phyloP scores from a whole-genome alignment of 2,329 filamentous ascomycete genomes.

The Cladosporium sp. region DNA sequence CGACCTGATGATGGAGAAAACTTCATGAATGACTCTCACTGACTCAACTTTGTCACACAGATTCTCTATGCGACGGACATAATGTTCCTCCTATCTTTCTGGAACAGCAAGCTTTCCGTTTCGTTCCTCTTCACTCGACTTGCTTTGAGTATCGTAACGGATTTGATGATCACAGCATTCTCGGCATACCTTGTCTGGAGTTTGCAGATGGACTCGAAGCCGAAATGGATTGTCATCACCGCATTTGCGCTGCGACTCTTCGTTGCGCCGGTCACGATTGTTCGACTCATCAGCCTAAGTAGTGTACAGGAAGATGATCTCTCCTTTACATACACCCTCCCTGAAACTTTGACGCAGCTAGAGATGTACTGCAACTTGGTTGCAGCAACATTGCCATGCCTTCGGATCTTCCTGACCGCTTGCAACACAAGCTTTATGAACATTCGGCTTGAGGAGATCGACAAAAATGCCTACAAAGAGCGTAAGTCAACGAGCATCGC shows the following conservation, averaged over 20 bases:
- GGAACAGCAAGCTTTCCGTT: slow-evolving; percentile 23
- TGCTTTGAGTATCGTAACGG: slow-evolving; percentile 18
- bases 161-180: slow-evolving; percentile 8
- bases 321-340: slow-evolving; percentile 18
- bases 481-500: background rate
- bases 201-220: slow-evolving; percentile 22
- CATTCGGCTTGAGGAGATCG: slow-evolving; percentile 14
- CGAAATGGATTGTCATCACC: slow-evolving; percentile 22
- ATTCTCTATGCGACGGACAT: slow-evolving; percentile 22
- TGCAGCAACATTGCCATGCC: slow-evolving; percentile 25
- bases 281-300: slow-evolving; percentile 19
- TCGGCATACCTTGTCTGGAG: slow-evolving; percentile 20
- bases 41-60: background rate
- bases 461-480: slow-evolving; percentile 10
- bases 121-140: slow-evolving; percentile 22
- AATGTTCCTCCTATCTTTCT: slow-evolving; percentile 21
- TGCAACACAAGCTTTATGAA: slow-evolving; percentile 24
- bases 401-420: slow-evolving; percentile 26
- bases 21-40: background rate
- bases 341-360: slow-evolving; percentile 22
- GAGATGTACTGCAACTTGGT: slow-evolving; percentile 26
- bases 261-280: slow-evolving; percentile 19
- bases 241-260: slow-evolving; percentile 22
- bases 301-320: slow-evolving; percentile 18
- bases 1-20: background rate